A percentile compares a stretch with the other conserved stretches of the same genome.
phyloP scores from a whole-genome alignment of 108 stramenopile genomes.

The Skeletonema menzelii region DNA sequence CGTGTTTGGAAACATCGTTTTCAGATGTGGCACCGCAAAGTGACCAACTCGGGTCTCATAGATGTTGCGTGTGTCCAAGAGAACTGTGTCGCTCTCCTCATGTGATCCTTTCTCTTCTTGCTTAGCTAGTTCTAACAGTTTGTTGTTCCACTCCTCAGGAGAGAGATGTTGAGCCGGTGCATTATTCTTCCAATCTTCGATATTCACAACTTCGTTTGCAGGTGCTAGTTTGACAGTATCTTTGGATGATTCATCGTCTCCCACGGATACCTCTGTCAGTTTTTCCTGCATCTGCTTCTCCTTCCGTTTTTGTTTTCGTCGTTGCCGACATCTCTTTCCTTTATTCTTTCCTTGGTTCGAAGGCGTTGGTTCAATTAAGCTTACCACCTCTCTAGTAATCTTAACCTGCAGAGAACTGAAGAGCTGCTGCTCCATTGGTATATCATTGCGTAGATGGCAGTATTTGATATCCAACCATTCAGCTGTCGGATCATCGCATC shows the following conservation, averaged over 20 bases:
- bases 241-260: background rate
- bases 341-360: constrained; percentile 3
- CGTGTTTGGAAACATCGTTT: constrained; percentile 69
- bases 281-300: constrained; percentile 11
- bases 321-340: constrained; percentile 27
- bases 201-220: constrained; percentile 9
- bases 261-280: background rate
- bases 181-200: constrained; percentile 43
- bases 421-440: constrained; percentile 58
- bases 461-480: constrained; percentile 73
- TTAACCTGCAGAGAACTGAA: constrained; percentile 66
- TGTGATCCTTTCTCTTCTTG: background rate
- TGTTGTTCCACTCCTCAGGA: constrained; percentile 72
- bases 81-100: constrained; percentile 33
- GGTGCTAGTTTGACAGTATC: background rate
- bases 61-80: constrained; percentile 79
- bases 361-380: constrained; percentile 53
- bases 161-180: constrained; percentile 63
- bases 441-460: constrained; percentile 65
- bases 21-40: constrained; percentile 62
- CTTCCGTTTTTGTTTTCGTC: constrained; percentile 29
- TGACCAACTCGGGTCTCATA: constrained; percentile 78
- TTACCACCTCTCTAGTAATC: constrained; percentile 69
- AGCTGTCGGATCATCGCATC: constrained; percentile 7
- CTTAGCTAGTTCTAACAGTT: constrained; percentile 27